phyloP scores from a whole-genome alignment of 2,329 filamentous ascomycete species.

The Ophiostoma triangulosporum region DNA sequence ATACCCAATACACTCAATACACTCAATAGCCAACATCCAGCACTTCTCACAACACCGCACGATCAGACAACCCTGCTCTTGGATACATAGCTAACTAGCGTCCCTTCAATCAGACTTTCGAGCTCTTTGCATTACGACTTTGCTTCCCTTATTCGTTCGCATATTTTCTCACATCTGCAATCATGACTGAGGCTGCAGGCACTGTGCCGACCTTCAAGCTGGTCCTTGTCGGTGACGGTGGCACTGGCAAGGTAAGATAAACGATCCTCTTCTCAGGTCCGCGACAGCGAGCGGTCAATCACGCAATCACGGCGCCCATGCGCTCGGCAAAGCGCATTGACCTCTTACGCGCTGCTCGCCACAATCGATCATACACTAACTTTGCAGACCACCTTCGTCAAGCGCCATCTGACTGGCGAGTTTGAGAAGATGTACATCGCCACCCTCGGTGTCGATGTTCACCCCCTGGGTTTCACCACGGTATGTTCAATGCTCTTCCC shows the following conservation, averaged over 20 bases:
- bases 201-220: conserved; percentile 88
- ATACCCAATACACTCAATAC: too few species aligned
- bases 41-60: background rate
- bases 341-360: too few species aligned
- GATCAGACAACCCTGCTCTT: background rate
- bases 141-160: background rate
- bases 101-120: conserved; percentile 2
- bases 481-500: conserved; percentile 45
- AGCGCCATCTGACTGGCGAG: conserved; percentile 98
- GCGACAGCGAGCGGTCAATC: background rate
- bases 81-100: background rate
- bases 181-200: conserved; percentile 47
- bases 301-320: too few species aligned
- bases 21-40: background rate
- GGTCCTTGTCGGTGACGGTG: conserved; percentile 97
- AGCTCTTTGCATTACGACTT: conserved; percentile 5
- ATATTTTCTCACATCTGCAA: conserved; percentile 16
- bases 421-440: conserved; percentile 99
- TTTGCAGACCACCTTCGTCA: conserved; percentile 92
- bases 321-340: too few species aligned
- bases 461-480: conserved; percentile 94
- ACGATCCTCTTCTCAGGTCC: conserved; percentile 6
- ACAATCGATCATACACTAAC: background rate
- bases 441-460: conserved; percentile 97
- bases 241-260: conserved; percentile 96